Conservation (phyloP, 192 early-diverging fungal genomes). For the Lunasporangiospora selenospora region DNA sequence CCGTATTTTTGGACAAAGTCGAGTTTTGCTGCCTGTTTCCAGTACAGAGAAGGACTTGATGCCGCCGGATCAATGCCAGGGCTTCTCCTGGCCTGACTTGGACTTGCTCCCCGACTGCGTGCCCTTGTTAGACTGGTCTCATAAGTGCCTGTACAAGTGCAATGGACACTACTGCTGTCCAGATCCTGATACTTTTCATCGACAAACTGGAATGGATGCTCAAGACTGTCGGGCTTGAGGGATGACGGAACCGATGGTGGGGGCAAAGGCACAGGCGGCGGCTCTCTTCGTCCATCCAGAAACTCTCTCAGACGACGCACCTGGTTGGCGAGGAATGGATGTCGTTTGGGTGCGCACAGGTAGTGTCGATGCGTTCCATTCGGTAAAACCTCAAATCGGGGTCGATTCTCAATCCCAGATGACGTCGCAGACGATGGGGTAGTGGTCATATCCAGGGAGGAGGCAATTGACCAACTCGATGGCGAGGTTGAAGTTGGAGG, state of each 20-base stretch:
- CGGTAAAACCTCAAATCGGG: conserved; percentile 18
- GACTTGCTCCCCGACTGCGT: no score
- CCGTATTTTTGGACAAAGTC: conserved; percentile 40
- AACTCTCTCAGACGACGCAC: conserved; percentile 24
- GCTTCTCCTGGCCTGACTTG: no score
- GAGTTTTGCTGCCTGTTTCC: conserved; percentile 2
- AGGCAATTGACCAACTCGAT: conserved; percentile 31
- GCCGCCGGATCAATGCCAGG: no score
- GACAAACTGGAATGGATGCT: conserved; percentile 25
- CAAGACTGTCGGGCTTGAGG: conserved; percentile 25
- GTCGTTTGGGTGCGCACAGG: conserved; percentile 30
- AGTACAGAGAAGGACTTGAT: not conserved
- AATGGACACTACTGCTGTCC: no score
- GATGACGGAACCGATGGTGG: not conserved
- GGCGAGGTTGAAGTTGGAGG: no score
- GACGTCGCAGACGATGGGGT: conserved; percentile 24
- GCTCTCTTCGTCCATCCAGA: conserved; percentile 21
- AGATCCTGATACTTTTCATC: conserved; percentile 38
- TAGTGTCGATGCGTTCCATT: conserved; percentile 34
- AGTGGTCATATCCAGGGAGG: conserved; percentile 18
- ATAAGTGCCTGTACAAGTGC: no score
- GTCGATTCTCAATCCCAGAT: conserved; percentile 9
- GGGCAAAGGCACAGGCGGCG: not conserved
- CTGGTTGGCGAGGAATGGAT: conserved; percentile 38
- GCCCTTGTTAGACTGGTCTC: no score